A percentile compares a stretch with the other conserved stretches of the same genome.
phyloP scores from a whole-genome alignment of 331 rosid genomes.

The Ulmus americana region DNA sequence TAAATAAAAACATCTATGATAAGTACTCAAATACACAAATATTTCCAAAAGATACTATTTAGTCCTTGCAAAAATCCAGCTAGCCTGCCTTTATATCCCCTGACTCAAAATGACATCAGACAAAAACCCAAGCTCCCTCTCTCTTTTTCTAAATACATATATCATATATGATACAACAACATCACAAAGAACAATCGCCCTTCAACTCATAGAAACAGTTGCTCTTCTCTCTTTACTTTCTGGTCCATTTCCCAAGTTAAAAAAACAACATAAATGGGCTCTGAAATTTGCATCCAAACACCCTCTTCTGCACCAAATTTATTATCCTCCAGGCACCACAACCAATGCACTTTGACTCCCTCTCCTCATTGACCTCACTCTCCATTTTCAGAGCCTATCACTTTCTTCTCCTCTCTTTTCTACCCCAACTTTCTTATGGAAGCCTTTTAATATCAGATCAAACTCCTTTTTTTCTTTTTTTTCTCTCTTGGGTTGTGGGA shows the following conservation, averaged over 20 bases:
- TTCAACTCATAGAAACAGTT: not conserved
- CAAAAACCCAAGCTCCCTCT: constrained; percentile 13
- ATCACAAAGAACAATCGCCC: not conserved
- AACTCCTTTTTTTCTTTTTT: constrained; percentile 12
- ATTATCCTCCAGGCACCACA: constrained; percentile 40
- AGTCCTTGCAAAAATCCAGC: constrained; percentile 2
- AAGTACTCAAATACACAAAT: not conserved
- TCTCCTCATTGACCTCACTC: constrained; percentile 35
- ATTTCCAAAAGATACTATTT: not conserved
- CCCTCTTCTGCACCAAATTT: constrained; percentile 32
- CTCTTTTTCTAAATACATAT: not conserved
- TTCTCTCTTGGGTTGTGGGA: constrained; percentile 37
- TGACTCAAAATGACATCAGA: constrained; percentile 23
- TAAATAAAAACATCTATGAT: not conserved
- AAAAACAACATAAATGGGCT: not conserved
- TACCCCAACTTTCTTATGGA: constrained; percentile 11
- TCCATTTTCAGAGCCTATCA: constrained; percentile 40
- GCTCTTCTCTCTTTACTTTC: constrained; percentile 1
- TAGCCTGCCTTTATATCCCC: constrained; percentile 9
- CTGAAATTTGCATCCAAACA: not conserved
- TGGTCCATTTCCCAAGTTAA: constrained; percentile 16
- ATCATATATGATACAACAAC: not conserved
- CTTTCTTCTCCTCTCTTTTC: constrained; percentile 5
- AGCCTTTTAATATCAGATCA: constrained; percentile 25
- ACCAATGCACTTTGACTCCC: constrained; percentile 47